These are phyloP conservation scores for Cyanidioschyzon merolae DNA, from an alignment of 23 red algal species.

Conservation along the genomic window DNA sequence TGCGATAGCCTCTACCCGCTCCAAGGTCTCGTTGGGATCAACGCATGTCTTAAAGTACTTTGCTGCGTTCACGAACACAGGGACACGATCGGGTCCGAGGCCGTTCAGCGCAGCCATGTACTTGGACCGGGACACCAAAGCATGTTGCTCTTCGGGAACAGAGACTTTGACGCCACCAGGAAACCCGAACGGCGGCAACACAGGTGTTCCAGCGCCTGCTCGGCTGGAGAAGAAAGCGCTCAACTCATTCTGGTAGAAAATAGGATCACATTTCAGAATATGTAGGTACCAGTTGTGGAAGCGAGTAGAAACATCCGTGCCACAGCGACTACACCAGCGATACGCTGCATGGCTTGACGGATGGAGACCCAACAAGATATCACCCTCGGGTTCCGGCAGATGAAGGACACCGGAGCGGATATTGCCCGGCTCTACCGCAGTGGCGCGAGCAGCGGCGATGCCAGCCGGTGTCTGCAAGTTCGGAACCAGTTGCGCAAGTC, in stretches of 20 bases:
- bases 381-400: background rate
- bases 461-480: background rate
- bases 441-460: background rate
- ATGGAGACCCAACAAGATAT: background rate
- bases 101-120: conserved; percentile 6
- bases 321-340: conserved; percentile 15
- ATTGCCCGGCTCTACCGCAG: background rate
- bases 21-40: background rate
- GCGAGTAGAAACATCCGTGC: conserved; percentile 6
- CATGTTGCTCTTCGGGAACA: background rate
- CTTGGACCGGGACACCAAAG: background rate
- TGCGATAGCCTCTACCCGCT: background rate
- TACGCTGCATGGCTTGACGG: background rate
- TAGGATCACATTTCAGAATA: conserved; percentile 8
- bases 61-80: background rate
- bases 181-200: conserved; percentile 3
- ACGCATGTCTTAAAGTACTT: background rate
- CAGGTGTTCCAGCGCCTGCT: background rate
- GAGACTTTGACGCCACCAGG: background rate
- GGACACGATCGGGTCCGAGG: background rate
- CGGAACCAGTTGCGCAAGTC: background rate
- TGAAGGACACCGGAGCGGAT: background rate
- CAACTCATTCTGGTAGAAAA: conserved; percentile 7
- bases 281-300: conserved; percentile 19
- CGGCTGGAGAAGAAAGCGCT: background rate